Percentiles rank a stretch among this genome's conserved stretches.
Evolutionary conservation across 148 eudicot species (phyloP).

Genomic region (Fagopyrum homotropicum): DNA sequence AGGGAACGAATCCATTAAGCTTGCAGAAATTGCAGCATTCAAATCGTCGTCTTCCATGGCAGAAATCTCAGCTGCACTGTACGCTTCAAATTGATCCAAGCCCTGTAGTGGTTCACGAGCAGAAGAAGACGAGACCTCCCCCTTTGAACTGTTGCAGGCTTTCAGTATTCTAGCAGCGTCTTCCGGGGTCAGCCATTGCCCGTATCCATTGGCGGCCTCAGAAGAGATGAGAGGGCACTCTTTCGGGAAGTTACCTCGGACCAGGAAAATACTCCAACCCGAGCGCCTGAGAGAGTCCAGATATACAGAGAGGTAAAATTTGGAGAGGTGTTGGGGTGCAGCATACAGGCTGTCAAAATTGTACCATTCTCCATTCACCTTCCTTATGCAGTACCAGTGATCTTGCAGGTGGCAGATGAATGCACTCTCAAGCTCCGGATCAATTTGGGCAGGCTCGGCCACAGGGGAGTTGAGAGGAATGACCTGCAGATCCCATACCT

Average conservation of each 20-base stretch:
- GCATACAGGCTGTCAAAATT: conserved; percentile 89
- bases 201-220: conserved; percentile 69
- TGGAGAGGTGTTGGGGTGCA: conserved; percentile 93
- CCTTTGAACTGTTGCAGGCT: conserved; percentile 41
- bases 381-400: conserved; percentile 96
- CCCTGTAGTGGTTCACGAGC: conserved; percentile 16
- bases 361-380: conserved; percentile 97
- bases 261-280: conserved; percentile 95
- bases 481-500: conserved; percentile 93
- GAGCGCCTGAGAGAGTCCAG: conserved; percentile 68
- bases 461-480: conserved; percentile 81
- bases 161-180: conserved; percentile 73
- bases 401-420: conserved; percentile 89
- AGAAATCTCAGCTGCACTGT: conserved; percentile 30
- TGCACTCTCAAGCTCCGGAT: conserved; percentile 80
- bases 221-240: conserved; percentile 76
- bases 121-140: conserved; percentile 20
- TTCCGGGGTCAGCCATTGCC: conserved; percentile 88
- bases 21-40: conserved; percentile 94
- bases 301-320: conserved; percentile 88
- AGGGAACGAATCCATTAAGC: conserved; percentile 65
- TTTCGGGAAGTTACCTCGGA: conserved; percentile 80
- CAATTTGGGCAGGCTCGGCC: conserved; percentile 85
- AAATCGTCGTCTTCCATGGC: conserved; percentile 80
- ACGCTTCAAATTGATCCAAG: conserved; percentile 25